phyloP scores from a whole-genome alignment of 225 moss, liverwort and hornwort genomes.

The Takakia lepidozioides region DNA sequence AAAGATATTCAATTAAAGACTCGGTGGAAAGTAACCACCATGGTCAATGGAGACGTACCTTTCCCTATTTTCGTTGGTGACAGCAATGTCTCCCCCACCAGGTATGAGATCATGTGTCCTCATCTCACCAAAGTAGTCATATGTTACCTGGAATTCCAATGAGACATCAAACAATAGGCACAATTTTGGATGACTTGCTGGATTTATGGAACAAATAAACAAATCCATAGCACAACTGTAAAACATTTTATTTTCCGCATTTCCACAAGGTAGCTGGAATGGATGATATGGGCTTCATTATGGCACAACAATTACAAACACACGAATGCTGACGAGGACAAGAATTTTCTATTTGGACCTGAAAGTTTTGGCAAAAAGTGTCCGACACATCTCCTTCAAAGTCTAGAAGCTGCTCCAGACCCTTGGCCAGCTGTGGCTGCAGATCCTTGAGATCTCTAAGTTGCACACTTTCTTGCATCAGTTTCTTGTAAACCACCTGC shows the following conservation, averaged over 20 bases:
- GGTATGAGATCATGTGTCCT: slow-evolving; percentile 54
- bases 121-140: slow-evolving; percentile 72
- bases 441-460: slow-evolving; percentile 60
- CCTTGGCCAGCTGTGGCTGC: slow-evolving; percentile 51
- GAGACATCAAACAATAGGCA: no score
- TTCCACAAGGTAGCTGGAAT: no score
- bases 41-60: slow-evolving; percentile 28
- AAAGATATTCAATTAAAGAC: no score
- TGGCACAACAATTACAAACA: no score
- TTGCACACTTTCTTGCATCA: slow-evolving; percentile 25
- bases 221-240: no score
- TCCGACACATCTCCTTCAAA: slow-evolving; percentile 54
- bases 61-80: slow-evolving; percentile 52
- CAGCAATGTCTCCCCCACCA: slow-evolving; percentile 37
- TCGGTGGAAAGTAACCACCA: no score
- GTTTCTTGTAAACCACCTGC: slow-evolving; percentile 74
- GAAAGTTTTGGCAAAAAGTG: slow-evolving; percentile 52
- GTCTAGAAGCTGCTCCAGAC: slow-evolving; percentile 54
- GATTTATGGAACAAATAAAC: no score
- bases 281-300: no score
- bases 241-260: no score
- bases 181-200: no score
- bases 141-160: slow-evolving; percentile 37
- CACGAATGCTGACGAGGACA: no score
- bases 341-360: no score